Conservation (phyloP, 2,329 filamentous ascomycete genomes). For the Pseudocercospora pini-densiflorae region DNA sequence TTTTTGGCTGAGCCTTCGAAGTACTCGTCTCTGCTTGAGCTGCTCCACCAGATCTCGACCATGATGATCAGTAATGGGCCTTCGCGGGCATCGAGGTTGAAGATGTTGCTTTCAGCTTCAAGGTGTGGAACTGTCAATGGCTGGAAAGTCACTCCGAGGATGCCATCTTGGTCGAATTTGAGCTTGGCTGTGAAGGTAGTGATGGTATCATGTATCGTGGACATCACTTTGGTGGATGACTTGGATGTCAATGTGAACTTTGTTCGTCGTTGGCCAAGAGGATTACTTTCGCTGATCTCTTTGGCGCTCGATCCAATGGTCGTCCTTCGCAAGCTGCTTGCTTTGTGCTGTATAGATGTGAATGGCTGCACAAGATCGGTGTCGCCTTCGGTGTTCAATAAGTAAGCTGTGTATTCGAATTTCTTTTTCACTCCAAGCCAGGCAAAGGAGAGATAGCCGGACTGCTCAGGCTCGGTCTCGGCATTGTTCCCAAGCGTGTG, state of each 20-base stretch:
- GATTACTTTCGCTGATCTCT: slow-evolving; percentile 23
- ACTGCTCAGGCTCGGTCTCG: slow-evolving; percentile 15
- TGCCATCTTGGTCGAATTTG: slow-evolving; percentile 19
- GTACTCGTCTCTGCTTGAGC: slow-evolving; percentile 17
- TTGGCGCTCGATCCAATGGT: slow-evolving; percentile 24
- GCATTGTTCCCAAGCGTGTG: slow-evolving; percentile 12
- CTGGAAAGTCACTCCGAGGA: slow-evolving; percentile 25
- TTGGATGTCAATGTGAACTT: slow-evolving; percentile 30
- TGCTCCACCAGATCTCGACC: slow-evolving; percentile 27
- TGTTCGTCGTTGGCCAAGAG: slow-evolving; percentile 22
- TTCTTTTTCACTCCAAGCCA: slow-evolving; percentile 24
- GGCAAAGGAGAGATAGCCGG: slow-evolving; percentile 28
- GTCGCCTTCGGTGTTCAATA: slow-evolving; percentile 29
- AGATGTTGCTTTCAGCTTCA: slow-evolving; percentile 28
- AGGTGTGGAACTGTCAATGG: slow-evolving; percentile 30
- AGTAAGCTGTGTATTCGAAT: slow-evolving; percentile 23
- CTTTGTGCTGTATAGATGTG: slow-evolving; percentile 21
- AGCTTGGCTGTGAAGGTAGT: slow-evolving; percentile 13
- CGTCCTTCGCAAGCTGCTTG: slow-evolving; percentile 21
- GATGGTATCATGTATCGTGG: slow-evolving; percentile 23
- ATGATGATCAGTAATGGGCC: slow-evolving; percentile 27
- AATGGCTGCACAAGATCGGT: slow-evolving; percentile 20
- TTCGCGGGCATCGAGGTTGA: slow-evolving; percentile 18
- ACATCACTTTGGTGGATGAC: slow-evolving; percentile 19
- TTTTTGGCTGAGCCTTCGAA: slow-evolving; percentile 17